Conservation (phyloP, 2,329 filamentous ascomycete species). For the Trichothecium roseum region DNA sequence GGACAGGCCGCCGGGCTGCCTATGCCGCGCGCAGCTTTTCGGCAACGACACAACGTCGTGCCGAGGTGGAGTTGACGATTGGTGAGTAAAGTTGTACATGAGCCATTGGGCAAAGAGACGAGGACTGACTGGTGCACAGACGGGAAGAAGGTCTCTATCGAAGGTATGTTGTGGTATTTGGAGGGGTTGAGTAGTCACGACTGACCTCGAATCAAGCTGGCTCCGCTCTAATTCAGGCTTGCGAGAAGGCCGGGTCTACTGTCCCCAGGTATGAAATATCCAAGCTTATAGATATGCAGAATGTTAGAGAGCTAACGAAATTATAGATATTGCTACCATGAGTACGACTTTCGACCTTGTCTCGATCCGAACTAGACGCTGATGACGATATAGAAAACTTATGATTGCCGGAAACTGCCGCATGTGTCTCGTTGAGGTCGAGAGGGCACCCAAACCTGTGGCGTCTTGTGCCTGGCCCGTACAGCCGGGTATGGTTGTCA, state of each 20-base stretch:
- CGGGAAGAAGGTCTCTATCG: conserved; percentile 96
- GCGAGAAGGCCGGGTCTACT: conserved; percentile 89
- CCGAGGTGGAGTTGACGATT: conserved; percentile 95
- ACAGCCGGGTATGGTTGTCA: conserved; percentile 97
- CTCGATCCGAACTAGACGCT: conserved; percentile 24
- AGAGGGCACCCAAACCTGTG: conserved; percentile 90
- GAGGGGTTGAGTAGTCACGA: conserved; percentile 8
- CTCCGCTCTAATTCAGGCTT: conserved; percentile 95
- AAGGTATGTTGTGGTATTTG: conserved; percentile 51
- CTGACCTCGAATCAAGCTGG: conserved; percentile 57
- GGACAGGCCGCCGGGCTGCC: conserved; percentile 48
- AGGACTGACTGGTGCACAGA: conserved; percentile 44
- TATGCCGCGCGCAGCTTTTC: conserved; percentile 68
- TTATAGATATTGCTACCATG: conserved; percentile 92
- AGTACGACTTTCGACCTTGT: conserved; percentile 46
- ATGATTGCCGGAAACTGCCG: conserved; percentile 99
- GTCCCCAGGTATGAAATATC: conserved; percentile 60
- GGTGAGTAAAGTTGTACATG: conserved; percentile 38
- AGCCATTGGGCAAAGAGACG: conserved; percentile 18
- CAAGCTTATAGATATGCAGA: conserved; percentile 10
- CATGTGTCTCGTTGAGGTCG: conserved; percentile 99
- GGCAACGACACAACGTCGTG: conserved; percentile 65
- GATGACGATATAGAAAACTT: conserved; percentile 60
- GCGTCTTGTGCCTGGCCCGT: conserved; percentile 99
- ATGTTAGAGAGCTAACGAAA: conserved; percentile 19